Conservation (phyloP, 805 yeast species). For the Tetrapisispora phaffii region DNA sequence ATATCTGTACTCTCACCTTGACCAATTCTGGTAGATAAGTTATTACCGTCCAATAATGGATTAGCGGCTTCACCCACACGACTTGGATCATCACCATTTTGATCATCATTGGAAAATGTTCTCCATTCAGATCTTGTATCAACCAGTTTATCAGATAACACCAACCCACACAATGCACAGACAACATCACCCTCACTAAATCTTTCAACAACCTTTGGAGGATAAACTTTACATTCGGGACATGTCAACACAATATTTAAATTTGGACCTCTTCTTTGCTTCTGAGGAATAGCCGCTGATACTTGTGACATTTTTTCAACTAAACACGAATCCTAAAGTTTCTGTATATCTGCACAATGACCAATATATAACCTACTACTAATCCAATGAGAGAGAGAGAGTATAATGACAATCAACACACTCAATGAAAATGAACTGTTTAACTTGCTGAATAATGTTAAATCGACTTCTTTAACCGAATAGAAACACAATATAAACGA, state of each 20-base stretch:
- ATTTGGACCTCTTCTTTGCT: slow-evolving; percentile 52
- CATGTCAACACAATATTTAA: slow-evolving; percentile 83
- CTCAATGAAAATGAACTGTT: too few species aligned
- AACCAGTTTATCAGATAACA: slow-evolving; percentile 80
- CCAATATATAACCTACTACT: too few species aligned
- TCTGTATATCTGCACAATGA: background rate
- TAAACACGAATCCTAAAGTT: background rate
- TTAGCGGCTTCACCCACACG: slow-evolving; percentile 98
- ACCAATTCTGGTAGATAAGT: slow-evolving; percentile 85
- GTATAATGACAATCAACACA: too few species aligned
- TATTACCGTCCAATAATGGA: slow-evolving; percentile 83
- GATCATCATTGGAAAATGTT: slow-evolving; percentile 95
- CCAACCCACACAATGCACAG: slow-evolving; percentile 95
- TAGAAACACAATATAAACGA: too few species aligned
- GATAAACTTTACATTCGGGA: slow-evolving; percentile 92
- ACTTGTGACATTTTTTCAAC: background rate
- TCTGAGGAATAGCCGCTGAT: background rate
- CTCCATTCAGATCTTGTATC: slow-evolving; percentile 98
- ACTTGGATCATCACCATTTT: slow-evolving; percentile 94
- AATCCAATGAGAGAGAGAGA: too few species aligned
- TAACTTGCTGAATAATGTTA: too few species aligned
- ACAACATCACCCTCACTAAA: slow-evolving; percentile 97
- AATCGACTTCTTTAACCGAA: too few species aligned
- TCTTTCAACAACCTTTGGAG: slow-evolving; percentile 90
- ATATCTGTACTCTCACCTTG: slow-evolving; percentile 79